Percentiles rank a stretch among this genome's conserved stretches.
Evolutionary conservation across 306 rosid species (phyloP).

Genomic region (Benincasa hispida): DNA sequence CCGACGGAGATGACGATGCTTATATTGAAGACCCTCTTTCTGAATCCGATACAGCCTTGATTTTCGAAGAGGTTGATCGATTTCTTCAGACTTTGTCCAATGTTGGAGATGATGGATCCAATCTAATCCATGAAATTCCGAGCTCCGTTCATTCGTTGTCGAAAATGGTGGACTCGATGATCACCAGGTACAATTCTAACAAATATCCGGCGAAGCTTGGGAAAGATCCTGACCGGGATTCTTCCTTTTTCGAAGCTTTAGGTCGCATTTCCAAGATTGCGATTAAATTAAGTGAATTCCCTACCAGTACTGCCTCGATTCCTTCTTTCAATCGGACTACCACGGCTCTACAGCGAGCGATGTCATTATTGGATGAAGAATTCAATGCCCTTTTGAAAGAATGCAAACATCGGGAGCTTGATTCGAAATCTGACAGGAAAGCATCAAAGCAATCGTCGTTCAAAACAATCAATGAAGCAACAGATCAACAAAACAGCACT

Average conservation of each 20-base stretch:
- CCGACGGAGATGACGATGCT: not conserved
- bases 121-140: constrained; percentile 16
- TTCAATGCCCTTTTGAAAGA: constrained; percentile 28
- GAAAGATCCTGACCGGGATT: constrained; percentile 18
- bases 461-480: constrained; percentile 12
- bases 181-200: constrained; percentile 15
- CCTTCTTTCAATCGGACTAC: constrained; percentile 22
- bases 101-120: not conserved
- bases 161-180: constrained; percentile 24
- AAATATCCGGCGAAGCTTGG: constrained; percentile 23
- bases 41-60: not conserved
- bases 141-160: constrained; percentile 17
- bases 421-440: constrained; percentile 5
- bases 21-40: not conserved
- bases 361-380: constrained; percentile 42
- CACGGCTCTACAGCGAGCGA: constrained; percentile 31
- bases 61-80: constrained; percentile 37
- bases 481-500: not conserved
- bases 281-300: not conserved
- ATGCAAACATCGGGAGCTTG: not conserved
- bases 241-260: constrained; percentile 20
- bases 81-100: constrained; percentile 12
- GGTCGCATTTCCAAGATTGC: constrained; percentile 26
- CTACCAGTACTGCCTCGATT: not conserved
- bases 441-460: constrained; percentile 18